Conservation (phyloP, 106 monocot genomes). For the Phalaenopsis equestris region DNA sequence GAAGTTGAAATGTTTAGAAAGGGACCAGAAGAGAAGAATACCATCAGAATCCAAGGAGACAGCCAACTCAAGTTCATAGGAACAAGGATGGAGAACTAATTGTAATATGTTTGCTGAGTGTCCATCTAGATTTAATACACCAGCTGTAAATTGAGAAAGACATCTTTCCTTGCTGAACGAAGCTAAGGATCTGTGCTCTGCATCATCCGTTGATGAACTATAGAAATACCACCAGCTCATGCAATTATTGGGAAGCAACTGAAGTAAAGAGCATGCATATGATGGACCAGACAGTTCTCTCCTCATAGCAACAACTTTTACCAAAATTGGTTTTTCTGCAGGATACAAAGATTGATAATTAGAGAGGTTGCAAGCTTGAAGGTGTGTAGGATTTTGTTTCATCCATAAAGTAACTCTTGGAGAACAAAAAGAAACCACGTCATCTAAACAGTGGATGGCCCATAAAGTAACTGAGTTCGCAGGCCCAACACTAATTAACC, state of each 20-base stretch:
- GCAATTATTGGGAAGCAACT: constrained; percentile 50
- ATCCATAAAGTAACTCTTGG: constrained; percentile 84
- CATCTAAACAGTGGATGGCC: constrained; percentile 88
- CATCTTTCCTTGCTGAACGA: constrained; percentile 23
- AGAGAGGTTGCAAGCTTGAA: constrained; percentile 4
- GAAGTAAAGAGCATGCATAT: constrained; percentile 62
- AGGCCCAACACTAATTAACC: constrained; percentile 76
- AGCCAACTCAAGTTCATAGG: constrained; percentile 50
- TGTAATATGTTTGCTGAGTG: constrained; percentile 59
- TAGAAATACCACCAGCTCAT: constrained; percentile 48
- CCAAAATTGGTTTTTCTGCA: constrained; percentile 24
- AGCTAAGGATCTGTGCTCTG: constrained; percentile 11
- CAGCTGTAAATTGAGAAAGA: constrained; percentile 26
- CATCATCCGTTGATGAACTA: constrained; percentile 14
- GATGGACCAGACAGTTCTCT: constrained; percentile 51
- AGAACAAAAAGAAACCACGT: constrained; percentile 59
- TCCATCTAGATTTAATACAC: constrained; percentile 45
- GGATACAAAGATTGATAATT: constrained; percentile 10
- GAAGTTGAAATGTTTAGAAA: constrained; percentile 35
- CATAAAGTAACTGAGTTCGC: constrained; percentile 46
- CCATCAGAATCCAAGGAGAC: constrained; percentile 78
- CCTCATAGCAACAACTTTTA: constrained; percentile 59
- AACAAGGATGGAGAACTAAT: constrained; percentile 58
- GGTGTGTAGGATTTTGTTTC: constrained; percentile 35
- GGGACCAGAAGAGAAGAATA: constrained; percentile 77